These are phyloP conservation scores for Aspergillus niger DNA, from an alignment of 2,329 filamentous ascomycete species.

Conservation along the genomic window DNA sequence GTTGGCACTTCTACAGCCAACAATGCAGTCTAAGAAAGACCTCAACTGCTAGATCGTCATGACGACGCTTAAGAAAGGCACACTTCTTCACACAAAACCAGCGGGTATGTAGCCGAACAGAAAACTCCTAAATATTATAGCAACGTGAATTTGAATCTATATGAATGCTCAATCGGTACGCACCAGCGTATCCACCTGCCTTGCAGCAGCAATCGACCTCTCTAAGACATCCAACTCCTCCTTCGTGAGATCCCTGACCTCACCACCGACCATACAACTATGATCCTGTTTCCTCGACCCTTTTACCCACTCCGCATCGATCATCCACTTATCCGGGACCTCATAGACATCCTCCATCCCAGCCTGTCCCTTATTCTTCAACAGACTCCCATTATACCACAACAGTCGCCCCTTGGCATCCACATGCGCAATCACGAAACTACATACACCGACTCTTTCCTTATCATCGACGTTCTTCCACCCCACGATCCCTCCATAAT, in stretches of 20 bases:
- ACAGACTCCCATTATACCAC: constrained; percentile 16
- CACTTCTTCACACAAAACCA: too few relatives aligned
- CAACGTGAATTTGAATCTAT: not conserved
- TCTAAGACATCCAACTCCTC: constrained; percentile 4
- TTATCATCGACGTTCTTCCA: constrained; percentile 1
- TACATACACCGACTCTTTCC: constrained; percentile 3
- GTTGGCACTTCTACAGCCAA: too few relatives aligned
- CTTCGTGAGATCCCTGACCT: not conserved
- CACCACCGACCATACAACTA: constrained; percentile 12
- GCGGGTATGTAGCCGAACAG: too few relatives aligned
- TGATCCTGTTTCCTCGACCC: constrained; percentile 11
- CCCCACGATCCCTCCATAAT: constrained; percentile 14
- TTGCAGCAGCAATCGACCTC: constrained; percentile 4
- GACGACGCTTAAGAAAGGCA: too few relatives aligned
- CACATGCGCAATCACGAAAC: constrained; percentile 15
- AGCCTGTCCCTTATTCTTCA: constrained; percentile 10
- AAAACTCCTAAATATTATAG: too few relatives aligned
- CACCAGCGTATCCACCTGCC: not conserved
- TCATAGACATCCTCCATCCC: constrained; percentile 7
- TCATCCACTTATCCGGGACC: constrained; percentile 8
- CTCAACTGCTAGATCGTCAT: too few relatives aligned
- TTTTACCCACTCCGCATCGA: constrained; percentile 15
- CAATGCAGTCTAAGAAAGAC: too few relatives aligned
- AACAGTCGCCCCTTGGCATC: constrained; percentile 9
- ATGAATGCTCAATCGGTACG: not conserved